Percentiles rank a stretch among this genome's conserved stretches.
Evolutionary conservation across 1,284 basidiomycete species (phyloP).

Genomic region (Takashimella koratensis): DNA sequence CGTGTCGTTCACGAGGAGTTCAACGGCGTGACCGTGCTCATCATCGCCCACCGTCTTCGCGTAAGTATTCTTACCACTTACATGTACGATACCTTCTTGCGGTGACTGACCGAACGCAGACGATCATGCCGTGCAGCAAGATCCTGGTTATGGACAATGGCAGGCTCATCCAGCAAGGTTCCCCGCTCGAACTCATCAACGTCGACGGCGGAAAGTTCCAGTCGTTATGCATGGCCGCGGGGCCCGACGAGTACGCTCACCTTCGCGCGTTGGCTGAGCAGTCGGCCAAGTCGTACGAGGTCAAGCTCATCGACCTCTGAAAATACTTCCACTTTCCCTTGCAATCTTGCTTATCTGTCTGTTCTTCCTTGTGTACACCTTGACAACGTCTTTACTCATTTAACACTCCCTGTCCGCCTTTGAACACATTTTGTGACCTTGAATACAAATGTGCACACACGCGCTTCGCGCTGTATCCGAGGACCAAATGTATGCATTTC

Average conservation of each 20-base stretch:
- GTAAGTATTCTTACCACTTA: slow-evolving; percentile 12
- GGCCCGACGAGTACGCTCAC: slow-evolving; percentile 30
- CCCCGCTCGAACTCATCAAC: slow-evolving; percentile 28
- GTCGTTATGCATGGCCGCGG: slow-evolving; percentile 28
- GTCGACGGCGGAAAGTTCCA: slow-evolving; percentile 31
- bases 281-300: not conserved
- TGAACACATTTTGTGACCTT: too few relatives aligned
- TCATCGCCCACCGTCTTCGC: slow-evolving; percentile 51
- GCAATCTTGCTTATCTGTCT: too few relatives aligned
- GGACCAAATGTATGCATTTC: not conserved
- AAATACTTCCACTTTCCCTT: too few relatives aligned
- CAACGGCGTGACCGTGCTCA: slow-evolving; percentile 39
- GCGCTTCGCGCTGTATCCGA: too few relatives aligned
- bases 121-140: slow-evolving; percentile 38
- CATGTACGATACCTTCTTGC: not conserved
- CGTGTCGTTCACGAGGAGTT: slow-evolving; percentile 48
- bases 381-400: too few relatives aligned
- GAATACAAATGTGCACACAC: too few relatives aligned
- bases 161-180: slow-evolving; percentile 29
- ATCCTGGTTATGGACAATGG: slow-evolving; percentile 41
- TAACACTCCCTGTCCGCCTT: too few relatives aligned
- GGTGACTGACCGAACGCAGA: slow-evolving; percentile 23
- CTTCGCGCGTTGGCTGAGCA: slow-evolving; percentile 22
- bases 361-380: too few relatives aligned
- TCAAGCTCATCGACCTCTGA: too few relatives aligned